Base-by-base conservation (phyloP, 176 grass and related monocot genomes). In the sorghum (Sorghum bicolor) region DNA sequence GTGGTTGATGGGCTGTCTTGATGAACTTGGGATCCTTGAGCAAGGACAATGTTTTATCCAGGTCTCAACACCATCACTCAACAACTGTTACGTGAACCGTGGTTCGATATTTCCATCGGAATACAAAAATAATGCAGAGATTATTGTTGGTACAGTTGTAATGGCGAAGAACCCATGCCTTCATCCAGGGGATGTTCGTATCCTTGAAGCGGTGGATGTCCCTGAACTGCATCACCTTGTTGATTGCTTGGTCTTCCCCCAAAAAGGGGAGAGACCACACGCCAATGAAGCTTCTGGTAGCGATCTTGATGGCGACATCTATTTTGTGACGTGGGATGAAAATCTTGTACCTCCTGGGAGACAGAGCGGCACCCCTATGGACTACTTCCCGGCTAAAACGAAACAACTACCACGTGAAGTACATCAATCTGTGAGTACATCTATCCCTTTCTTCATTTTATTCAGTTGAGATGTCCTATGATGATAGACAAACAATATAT, bases 161-260 rank as follows among this genome's bases (percentile, higher is more conserved):
- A 88, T 98, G 66, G 92, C 92, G 70, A 98, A 98, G 82, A 98
- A 98, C 44, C 96, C 92, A 19, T 98, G 96, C 77, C 86, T 93
- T 76, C 96, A 98, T 73, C 96, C 96, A 19, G 96, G 92, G 24
- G 96, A 98, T 80, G 78, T 95, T 50, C 83, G 96, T 16, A 88
- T 98, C 53, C 85, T 98, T 80, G 85, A 98, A 89, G 96, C 92
- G 25, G 87, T 98, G 61, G 87, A 98, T 82, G 88, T 89, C 6
- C 89, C 89, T 57, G 79, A 75, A 58, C 76, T 98, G 39, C 57
- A 91, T 77, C 91, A 98, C 67, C 80, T 98, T 74, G 89, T 92
- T 65, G 92, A 95, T 93, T 98, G 95, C 55, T 90, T 98, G 71
- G 79, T 98, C 39, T 98, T 98, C 73, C 92, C 95, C 7, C 73